phyloP scores from a whole-genome alignment of 164 flowering plant genomes.

The Buxus sempervirens region DNA sequence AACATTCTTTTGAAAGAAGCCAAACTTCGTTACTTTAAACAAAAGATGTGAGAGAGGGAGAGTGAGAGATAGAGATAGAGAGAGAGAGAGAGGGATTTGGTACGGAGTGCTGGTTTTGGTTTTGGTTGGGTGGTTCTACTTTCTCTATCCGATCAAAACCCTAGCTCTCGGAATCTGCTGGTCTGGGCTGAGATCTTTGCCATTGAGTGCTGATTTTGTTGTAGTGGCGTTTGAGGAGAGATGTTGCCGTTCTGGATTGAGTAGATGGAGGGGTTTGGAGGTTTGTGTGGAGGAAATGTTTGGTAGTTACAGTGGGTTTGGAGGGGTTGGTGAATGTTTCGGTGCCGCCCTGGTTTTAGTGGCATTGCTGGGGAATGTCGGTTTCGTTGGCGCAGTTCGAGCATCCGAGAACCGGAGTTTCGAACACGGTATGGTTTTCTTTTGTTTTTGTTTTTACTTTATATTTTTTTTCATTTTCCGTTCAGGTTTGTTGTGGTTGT shows the following conservation, averaged over 20 bases:
- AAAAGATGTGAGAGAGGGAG: neutral
- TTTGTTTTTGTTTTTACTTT: neutral
- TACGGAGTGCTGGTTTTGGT: neutral
- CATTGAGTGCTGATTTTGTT: neutral
- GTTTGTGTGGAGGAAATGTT: conserved; percentile 21
- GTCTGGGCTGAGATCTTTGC: neutral
- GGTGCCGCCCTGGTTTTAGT: conserved; percentile 17
- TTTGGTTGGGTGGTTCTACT: neutral
- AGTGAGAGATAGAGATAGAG: neutral
- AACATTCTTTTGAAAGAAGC: neutral
- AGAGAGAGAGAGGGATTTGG: neutral
- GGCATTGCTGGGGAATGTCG: conserved; percentile 46
- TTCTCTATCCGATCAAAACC: neutral
- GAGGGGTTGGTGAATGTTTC: conserved; percentile 3
- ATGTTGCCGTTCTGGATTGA: neutral
- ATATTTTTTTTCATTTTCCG: too few relatives aligned
- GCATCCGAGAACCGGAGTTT: conserved; percentile 60
- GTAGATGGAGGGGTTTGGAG: conserved; percentile 11
- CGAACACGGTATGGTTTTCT: conserved; percentile 56
- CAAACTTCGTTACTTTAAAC: too few relatives aligned
- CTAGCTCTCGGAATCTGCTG: neutral
- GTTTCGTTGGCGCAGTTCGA: conserved; percentile 77
- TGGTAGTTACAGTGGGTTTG: conserved; percentile 3
- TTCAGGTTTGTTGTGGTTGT: too few relatives aligned
- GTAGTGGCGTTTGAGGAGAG: neutral